These are phyloP conservation scores for Fusarium phyllophilum DNA, from an alignment of 2,329 filamentous ascomycete genomes.

Conservation along the genomic window DNA sequence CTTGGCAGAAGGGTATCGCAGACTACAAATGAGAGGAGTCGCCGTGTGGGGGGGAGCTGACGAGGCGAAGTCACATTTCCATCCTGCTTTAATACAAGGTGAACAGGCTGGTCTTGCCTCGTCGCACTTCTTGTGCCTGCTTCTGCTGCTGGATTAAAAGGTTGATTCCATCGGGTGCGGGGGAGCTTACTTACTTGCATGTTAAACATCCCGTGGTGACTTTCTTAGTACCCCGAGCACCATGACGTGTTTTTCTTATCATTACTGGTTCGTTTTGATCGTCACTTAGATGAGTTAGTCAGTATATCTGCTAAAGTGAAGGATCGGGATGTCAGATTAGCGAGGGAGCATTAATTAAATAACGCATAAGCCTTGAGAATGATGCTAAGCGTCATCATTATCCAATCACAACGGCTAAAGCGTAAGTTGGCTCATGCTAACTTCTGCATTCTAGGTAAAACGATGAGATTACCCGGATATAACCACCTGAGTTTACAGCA, in stretches of 20 bases:
- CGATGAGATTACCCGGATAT: not conserved
- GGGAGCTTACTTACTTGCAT: not conserved
- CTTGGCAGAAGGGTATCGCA: not conserved
- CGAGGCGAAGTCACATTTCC: not conserved
- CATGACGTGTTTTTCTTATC: not conserved
- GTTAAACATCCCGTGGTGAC: not conserved
- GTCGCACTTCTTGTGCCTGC: not conserved
- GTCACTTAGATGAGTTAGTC: not conserved
- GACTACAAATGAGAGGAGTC: not conserved
- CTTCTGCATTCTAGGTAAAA: fast-evolving
- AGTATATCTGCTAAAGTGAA: not conserved
- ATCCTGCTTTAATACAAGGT: not conserved
- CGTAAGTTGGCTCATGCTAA: no score
- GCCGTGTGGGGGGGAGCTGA: not conserved
- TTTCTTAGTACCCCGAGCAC: not conserved
- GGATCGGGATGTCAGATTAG: not conserved
- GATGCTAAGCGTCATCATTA: not conserved
- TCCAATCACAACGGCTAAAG: not conserved
- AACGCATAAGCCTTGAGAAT: not conserved
- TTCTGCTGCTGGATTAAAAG: not conserved
- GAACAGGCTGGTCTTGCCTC: not conserved
- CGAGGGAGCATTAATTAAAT: not conserved
- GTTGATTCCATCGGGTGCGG: fast-evolving
- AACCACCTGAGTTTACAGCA: no score
- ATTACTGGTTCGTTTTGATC: fast-evolving